Evolutionary conservation across 495 filamentous ascomycete species (phyloP).

Genomic region (Zalerion maritima): DNA sequence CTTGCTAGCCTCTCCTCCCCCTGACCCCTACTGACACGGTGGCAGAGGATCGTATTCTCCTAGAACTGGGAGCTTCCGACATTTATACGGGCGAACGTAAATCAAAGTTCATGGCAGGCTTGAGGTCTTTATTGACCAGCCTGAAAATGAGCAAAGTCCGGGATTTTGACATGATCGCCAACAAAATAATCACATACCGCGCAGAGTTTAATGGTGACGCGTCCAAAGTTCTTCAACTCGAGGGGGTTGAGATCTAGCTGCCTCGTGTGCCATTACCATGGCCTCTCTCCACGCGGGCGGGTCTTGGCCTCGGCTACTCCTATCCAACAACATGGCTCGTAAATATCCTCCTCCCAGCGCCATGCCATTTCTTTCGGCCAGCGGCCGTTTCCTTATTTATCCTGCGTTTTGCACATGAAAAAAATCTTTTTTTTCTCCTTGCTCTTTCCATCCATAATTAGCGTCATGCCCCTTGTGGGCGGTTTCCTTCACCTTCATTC

Average conservation of each 20-base stretch:
- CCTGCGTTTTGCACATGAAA: too few species aligned
- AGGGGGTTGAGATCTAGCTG: conserved; percentile 10
- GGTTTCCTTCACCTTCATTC: too few species aligned
- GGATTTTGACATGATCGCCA: conserved; percentile 69
- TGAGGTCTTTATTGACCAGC: conserved; percentile 60
- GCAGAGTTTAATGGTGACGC: conserved; percentile 34
- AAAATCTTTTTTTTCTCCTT: too few species aligned
- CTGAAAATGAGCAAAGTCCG: conserved; percentile 59
- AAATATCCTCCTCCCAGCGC: too few species aligned
- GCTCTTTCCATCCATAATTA: too few species aligned
- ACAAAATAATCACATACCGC: conserved; percentile 73
- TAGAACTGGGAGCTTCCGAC: conserved; percentile 65
- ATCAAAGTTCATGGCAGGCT: conserved; percentile 55
- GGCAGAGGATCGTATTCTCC: conserved; percentile 74
- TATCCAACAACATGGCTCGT: too few species aligned
- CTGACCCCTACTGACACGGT: conserved; percentile 46
- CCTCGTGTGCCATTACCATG: too few species aligned
- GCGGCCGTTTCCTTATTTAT: too few species aligned
- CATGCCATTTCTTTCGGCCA: too few species aligned
- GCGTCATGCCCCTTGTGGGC: too few species aligned
- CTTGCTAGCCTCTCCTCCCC: conserved; percentile 16
- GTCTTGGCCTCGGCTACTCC: too few species aligned
- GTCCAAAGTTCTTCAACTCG: conserved; percentile 33
- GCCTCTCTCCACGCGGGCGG: too few species aligned
- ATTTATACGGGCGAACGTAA: conserved; percentile 55